These are phyloP conservation scores for Polyporus arcularius DNA, from an alignment of 768 basidiomycete genomes.

Conservation along the genomic window DNA sequence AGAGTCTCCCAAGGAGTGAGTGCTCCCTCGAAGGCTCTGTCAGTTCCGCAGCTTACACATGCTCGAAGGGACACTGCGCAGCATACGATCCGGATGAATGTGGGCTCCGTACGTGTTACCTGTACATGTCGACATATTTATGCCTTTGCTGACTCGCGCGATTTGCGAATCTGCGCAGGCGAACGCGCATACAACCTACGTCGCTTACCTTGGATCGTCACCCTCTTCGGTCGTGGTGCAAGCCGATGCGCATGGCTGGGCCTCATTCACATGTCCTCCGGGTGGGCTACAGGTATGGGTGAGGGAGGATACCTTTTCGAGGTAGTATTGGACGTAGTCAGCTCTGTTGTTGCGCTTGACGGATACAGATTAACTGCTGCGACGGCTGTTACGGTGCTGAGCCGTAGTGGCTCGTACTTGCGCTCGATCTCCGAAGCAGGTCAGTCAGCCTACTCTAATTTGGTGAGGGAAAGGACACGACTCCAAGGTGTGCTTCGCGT, in stretches of 20 bases:
- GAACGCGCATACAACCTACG: slow-evolving; percentile 40
- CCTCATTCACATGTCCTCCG: slow-evolving; percentile 58
- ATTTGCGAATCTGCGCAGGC: slow-evolving; percentile 22
- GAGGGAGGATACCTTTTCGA: slow-evolving; percentile 4
- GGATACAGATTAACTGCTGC: no score
- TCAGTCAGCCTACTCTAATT: no score
- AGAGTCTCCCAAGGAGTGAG: slow-evolving; percentile 13
- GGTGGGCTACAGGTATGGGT: slow-evolving; percentile 65
- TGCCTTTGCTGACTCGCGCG: slow-evolving; percentile 24
- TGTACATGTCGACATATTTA: slow-evolving; percentile 33
- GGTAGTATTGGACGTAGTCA: background rate
- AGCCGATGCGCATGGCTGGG: slow-evolving; percentile 63
- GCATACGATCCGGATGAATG: slow-evolving; percentile 58
- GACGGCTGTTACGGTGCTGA: no score
- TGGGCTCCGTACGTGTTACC: slow-evolving; percentile 39
- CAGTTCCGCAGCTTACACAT: background rate
- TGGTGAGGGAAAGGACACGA: no score
- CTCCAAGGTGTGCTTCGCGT: no score
- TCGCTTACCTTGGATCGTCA: slow-evolving; percentile 51
- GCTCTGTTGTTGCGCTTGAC: no score
- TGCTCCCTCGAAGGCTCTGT: background rate
- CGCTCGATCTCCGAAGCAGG: no score
- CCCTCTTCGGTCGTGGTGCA: slow-evolving; percentile 44
- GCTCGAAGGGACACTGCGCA: slow-evolving; percentile 31
- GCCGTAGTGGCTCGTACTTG: no score